Evolutionary conservation across 768 basidiomycete genomes (phyloP), one percentile per base, ranked within the genome.

Genomic region (Termitomyces sp.): DNA sequence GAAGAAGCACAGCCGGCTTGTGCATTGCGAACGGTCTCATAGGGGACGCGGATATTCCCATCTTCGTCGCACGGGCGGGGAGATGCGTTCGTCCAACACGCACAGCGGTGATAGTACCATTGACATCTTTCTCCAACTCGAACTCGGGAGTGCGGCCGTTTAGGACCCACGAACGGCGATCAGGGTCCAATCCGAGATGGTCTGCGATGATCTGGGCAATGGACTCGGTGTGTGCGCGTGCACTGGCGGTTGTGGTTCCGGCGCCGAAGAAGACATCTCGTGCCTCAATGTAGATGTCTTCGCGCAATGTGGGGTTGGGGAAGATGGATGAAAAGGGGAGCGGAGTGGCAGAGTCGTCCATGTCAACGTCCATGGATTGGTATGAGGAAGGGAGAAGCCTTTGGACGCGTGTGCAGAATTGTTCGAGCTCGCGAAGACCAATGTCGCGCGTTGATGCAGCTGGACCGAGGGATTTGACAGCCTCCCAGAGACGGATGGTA

Each of bases 221-320:
- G 3, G 75, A 73, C 7, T 81, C 77, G 15, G 76, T 63, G 64
- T 86, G 83, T 5, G 77, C 73, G 53, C 76, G 83, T 50, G 85
- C 81, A 9, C 83, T 71, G 1, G 80, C 64, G 2, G 86, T 87
- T 53, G 81, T 77, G 5, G 77, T 73, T 15, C 85, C 84, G 31
- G 86, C 81, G 42, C 93, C 92, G 65, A 97, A 93, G 76, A 99
- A 98, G 29, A 96, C 85, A 70, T 98, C 97, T 20, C 89, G 82
- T 0, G 92, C 92, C 69, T 95, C 92, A 46, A 93, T 78, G 67
- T 88, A 95, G 36, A 98, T 85, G 56, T 95, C 93, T 72, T 98
- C 96, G 46, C 94, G 86, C 2, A 96, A 70, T 0, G 82, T 74
- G 4, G 89, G 85, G 69, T 94, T 92, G 4, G 88, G 77, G 66